These are phyloP conservation scores for Penicillium fuscoglaucum DNA, from an alignment of 2,329 filamentous ascomycete genomes.

Conservation along the genomic window DNA sequence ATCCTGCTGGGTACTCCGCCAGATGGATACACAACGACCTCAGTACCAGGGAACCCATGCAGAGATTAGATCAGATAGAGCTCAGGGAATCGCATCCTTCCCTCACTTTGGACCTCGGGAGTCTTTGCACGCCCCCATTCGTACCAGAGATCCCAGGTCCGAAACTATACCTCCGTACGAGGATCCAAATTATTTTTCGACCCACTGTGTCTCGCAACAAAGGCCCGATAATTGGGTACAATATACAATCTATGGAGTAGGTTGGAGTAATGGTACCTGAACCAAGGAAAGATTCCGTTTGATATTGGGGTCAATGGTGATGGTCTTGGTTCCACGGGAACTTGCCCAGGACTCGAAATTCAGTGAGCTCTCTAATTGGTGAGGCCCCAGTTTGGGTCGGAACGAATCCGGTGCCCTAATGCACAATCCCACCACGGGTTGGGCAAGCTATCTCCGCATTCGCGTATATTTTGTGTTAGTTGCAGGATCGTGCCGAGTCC, in stretches of 20 bases:
- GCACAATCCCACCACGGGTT: background rate
- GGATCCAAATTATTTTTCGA: background rate
- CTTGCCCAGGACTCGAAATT: background rate
- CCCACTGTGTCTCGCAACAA: background rate
- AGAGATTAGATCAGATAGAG: slow-evolving; percentile 4
- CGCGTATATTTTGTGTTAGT: background rate
- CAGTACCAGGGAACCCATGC: background rate
- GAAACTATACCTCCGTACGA: background rate
- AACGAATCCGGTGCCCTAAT: background rate
- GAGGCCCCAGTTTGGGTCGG: background rate
- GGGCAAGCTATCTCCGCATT: slow-evolving; percentile 7
- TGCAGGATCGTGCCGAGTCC: background rate
- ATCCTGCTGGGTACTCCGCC: background rate
- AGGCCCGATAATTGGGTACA: background rate
- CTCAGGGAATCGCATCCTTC: background rate
- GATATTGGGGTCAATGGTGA: background rate
- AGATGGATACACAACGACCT: background rate
- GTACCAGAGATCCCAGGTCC: slow-evolving; percentile 5
- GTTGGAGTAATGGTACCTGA: background rate
- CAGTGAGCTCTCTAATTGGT: background rate
- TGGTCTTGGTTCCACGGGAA: background rate
- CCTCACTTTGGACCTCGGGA: background rate
- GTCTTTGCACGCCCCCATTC: background rate
- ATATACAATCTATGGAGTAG: background rate
- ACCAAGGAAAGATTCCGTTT: background rate